These are phyloP conservation scores for Apiospora koreana DNA, from an alignment of 2,329 filamentous ascomycete species.

Conservation along the genomic window DNA sequence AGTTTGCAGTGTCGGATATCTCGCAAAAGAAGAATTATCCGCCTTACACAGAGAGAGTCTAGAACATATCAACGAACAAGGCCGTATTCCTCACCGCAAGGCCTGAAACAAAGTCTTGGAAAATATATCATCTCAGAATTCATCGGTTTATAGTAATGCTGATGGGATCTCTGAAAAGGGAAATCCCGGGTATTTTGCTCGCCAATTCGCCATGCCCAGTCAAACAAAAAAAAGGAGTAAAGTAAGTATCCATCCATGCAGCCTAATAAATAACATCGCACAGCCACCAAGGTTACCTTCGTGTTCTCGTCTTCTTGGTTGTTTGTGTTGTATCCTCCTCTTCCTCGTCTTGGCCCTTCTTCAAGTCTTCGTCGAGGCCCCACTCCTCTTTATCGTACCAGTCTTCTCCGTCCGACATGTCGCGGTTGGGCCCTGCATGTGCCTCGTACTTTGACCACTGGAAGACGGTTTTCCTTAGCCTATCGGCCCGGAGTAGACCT, in stretches of 20 bases:
- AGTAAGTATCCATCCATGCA: constrained; percentile 4
- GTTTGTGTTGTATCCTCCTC: constrained; percentile 69
- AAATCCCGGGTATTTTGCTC: constrained; percentile 14
- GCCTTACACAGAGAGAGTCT: background rate
- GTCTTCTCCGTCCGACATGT: constrained; percentile 87
- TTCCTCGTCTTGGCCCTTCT: constrained; percentile 81
- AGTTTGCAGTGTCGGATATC: background rate
- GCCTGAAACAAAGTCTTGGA: background rate
- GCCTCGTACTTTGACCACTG: constrained; percentile 79
- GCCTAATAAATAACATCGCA: background rate
- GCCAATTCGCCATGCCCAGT: constrained; percentile 11
- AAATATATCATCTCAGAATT: background rate
- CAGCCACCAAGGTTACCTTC: constrained; percentile 40
- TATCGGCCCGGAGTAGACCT: constrained; percentile 71
- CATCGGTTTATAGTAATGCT: constrained; percentile 4
- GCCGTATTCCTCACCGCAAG: background rate
- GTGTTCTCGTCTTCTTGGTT: constrained; percentile 62
- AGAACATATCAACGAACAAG: background rate
- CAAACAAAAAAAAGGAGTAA: constrained; percentile 2
- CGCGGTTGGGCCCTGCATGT: constrained; percentile 64
- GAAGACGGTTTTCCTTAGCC: constrained; percentile 70
- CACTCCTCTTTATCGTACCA: constrained; percentile 86
- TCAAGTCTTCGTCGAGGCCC: constrained; percentile 71
- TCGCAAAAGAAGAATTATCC: background rate
- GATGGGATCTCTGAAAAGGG: background rate